These are phyloP conservation scores for Pythium insidiosum DNA, from an alignment of 352 stramenopile genomes.

Conservation along the genomic window DNA sequence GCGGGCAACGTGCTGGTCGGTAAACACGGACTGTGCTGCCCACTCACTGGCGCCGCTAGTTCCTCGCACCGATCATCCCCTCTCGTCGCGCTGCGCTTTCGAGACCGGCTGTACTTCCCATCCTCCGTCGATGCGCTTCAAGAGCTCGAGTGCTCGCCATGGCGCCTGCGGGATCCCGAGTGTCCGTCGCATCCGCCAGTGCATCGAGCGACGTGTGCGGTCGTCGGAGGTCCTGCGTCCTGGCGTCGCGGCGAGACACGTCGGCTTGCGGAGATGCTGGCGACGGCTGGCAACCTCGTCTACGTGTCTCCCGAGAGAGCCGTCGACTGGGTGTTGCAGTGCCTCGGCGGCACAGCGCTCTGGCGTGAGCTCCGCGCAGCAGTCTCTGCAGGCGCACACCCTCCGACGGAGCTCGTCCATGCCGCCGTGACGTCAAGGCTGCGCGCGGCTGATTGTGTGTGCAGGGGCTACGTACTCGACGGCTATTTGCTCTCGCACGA, in stretches of 20 bases:
- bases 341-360: constrained; percentile 29
- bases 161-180: background rate
- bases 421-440: constrained; percentile 22
- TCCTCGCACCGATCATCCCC: too few species aligned
- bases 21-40: constrained; percentile 40
- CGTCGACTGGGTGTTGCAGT: constrained; percentile 49
- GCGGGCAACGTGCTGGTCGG: constrained; percentile 38
- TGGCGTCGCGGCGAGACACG: constrained; percentile 34
- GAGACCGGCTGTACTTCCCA: constrained; percentile 58
- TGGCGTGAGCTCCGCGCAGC: constrained; percentile 6
- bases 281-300: constrained; percentile 17
- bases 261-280: constrained; percentile 20
- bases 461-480: constrained; percentile 54
- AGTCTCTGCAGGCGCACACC: constrained; percentile 6
- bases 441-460: constrained; percentile 47
- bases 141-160: constrained; percentile 14
- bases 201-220: constrained; percentile 20
- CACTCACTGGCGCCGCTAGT: constrained; percentile 14
- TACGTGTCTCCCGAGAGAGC: constrained; percentile 41
- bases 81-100: constrained; percentile 23
- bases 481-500: constrained; percentile 26
- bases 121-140: constrained; percentile 9
- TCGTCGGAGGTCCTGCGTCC: constrained; percentile 27
- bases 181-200: constrained; percentile 1
- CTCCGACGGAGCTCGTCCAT: constrained; percentile 12